Percentiles rank a stretch among this genome's conserved stretches.
Evolutionary conservation across 2,329 filamentous ascomycete genomes (phyloP).

Genomic region (Paraconiothyrium brasiliense): DNA sequence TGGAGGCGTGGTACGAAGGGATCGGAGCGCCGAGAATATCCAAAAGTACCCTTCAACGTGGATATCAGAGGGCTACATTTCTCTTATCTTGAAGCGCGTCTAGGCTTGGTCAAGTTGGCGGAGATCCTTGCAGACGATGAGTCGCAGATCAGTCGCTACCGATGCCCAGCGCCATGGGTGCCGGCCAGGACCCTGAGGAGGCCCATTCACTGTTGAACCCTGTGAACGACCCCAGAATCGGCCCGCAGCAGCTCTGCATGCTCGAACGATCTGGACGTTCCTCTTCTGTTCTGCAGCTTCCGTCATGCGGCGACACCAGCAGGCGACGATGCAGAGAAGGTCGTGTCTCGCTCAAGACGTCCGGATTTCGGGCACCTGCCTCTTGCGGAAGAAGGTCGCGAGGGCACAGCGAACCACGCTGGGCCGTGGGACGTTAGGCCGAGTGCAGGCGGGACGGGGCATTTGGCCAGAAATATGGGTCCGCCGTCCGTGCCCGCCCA

Average conservation of each 20-base stretch:
- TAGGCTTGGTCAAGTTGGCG: not conserved
- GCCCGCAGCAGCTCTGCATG: not conserved
- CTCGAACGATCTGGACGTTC: not conserved
- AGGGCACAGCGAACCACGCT: not conserved
- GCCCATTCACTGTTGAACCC: not conserved
- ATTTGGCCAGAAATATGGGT: not conserved
- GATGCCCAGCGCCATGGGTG: constrained; percentile 12
- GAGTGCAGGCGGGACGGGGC: not conserved
- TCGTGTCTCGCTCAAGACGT: not conserved
- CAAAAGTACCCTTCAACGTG: not conserved
- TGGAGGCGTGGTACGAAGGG: not conserved
- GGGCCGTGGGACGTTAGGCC: not conserved
- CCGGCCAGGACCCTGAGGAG: constrained; percentile 10
- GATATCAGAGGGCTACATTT: not conserved
- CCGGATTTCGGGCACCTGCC: not conserved
- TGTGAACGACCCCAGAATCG: not conserved
- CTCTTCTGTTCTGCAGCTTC: not conserved
- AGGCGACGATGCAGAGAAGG: not conserved
- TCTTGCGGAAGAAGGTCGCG: not conserved
- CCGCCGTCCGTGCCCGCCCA: not conserved
- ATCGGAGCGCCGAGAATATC: not conserved
- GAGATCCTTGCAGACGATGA: not conserved
- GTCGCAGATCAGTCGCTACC: constrained; percentile 12
- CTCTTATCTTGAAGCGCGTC: not conserved
- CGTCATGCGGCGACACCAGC: not conserved